Evolutionary conservation across 768 basidiomycete species (phyloP), one percentile per base, ranked within the genome.

Genomic region (Erythrobasidium yunnanense): DNA sequence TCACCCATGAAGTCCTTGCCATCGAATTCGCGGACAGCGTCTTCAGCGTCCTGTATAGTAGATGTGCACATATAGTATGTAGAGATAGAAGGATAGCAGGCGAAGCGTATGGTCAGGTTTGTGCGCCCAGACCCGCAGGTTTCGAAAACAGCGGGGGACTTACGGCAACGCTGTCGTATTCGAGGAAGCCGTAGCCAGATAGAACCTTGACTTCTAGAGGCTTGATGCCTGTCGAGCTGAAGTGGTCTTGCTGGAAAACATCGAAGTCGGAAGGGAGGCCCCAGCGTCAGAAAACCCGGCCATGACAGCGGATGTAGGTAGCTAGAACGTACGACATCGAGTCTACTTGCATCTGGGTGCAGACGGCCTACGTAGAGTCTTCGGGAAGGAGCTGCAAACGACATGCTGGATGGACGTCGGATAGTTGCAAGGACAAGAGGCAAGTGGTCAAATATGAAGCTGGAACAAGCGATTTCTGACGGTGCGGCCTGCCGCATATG

Each of bases 161-260:
- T 74, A 83, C 90, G 78, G 87, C 85, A 20, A 86, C 76, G 72
- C 80, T 87, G 76, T 93, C 93, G 73, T 95, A 97, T 77, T 97
- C 93, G 71, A 96, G 84, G 75, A 99, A 99, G 63, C 91, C 95
- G 73, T 95, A 99, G 11, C 89, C 89, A 30, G 51, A 66, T 65
- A 73, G 69, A 54, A 73, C 45, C 33, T 71, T 68, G 35, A 70
- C 53, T 22, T 73, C 73, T 46, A 68, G 67, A 56, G 72, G 58
- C 53, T 57, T 65, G 32, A 69, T 68, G 27, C 55, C 27, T 34
- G 45, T 20, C 1, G 49, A 29, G 22, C 60, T 63, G 20, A 71
- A 73, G 63, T 54, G 34, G 50, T 69, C 67, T 57, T 71, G 33
- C 45, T 63, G 60, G 15, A 17, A n/a, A 45, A n/a, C 53, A 42